Evolutionary conservation across 352 stramenopile genomes (phyloP), one percentile per base, ranked within the genome.

Genomic region (Thalassiosira ordinaria): DNA sequence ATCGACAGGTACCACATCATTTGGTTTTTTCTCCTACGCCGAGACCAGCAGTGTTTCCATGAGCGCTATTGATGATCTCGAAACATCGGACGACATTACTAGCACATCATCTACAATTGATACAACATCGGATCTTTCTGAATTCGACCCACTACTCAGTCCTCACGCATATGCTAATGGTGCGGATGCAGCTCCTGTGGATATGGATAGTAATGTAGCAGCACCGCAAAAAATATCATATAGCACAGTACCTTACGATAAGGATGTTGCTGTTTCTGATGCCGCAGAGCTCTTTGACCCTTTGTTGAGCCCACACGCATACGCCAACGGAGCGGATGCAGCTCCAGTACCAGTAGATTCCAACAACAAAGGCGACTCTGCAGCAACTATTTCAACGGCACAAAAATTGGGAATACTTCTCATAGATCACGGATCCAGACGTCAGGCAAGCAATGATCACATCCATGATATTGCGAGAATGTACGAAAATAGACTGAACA

Each of bases 341-440:
- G 41, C 7, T 24, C 31, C 57, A 35, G 7, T 47, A n/a, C n/a
- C n/a, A n/a, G n/a, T n/a, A n/a, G n/a, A n/a, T n/a, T n/a, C n/a
- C n/a, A n/a, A n/a, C n/a, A n/a, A n/a, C n/a, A n/a, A n/a, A n/a
- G n/a, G n/a, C n/a, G n/a, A n/a, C n/a, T n/a, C n/a, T n/a, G n/a
- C n/a, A n/a, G n/a, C n/a, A n/a, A n/a, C n/a, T n/a, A n/a, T n/a
- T n/a, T n/a, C n/a, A n/a, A n/a, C n/a, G n/a, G n/a, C n/a, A n/a
- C n/a, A n/a, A n/a, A 82, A 78, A 73, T 18, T 92, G 46, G 88
- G 86, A 22, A 84, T 93, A 69, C 63, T 93, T 8, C 63, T 93
- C 1, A 93, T 93, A 24, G 88, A 93, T 84, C 88, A 92, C 75
- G 88, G 88, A n/a, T 92, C 86, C 13, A 78, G 75, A 27, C 81